Evolutionary conservation across 495 filamentous ascomycete species (phyloP).

Genomic region (Astrocystis sublimbata): DNA sequence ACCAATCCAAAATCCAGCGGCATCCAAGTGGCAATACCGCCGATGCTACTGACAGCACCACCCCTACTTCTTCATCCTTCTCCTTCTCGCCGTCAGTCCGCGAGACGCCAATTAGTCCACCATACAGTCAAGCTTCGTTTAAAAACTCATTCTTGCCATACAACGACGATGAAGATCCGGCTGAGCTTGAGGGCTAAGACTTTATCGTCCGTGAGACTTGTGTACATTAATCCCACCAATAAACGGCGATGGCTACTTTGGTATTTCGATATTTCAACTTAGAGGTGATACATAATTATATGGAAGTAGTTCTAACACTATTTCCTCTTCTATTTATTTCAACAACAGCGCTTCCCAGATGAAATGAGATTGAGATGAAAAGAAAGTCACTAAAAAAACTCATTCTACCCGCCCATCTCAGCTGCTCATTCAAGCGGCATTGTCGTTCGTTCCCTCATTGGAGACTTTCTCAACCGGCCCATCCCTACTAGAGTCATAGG

Average conservation of each 20-base stretch:
- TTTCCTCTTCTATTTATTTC: background rate
- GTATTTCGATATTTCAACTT: background rate
- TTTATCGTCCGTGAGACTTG: background rate
- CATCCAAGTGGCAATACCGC: background rate
- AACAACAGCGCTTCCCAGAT: too few relatives aligned
- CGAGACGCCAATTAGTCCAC: conserved; percentile 8
- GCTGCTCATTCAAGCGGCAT: background rate
- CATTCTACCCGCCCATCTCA: too few relatives aligned
- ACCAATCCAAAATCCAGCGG: conserved; percentile 5
- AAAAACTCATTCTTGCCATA: background rate
- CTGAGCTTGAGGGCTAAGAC: conserved; percentile 6
- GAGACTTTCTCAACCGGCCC: background rate
- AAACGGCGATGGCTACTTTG: background rate
- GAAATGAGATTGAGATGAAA: too few relatives aligned
- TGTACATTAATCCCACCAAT: background rate
- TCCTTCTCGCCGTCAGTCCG: conserved; percentile 3
- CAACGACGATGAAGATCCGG: conserved; percentile 1
- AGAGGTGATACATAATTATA: background rate
- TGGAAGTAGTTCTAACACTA: background rate
- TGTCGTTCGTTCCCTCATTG: background rate
- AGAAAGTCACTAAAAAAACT: too few relatives aligned
- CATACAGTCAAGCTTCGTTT: background rate
- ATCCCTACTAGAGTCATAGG: background rate
- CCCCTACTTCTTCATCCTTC: conserved; percentile 1
- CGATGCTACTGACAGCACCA: background rate